These are phyloP conservation scores for Crithidia mellificae DNA, from an alignment of 208 protist species.

Conservation along the genomic window DNA sequence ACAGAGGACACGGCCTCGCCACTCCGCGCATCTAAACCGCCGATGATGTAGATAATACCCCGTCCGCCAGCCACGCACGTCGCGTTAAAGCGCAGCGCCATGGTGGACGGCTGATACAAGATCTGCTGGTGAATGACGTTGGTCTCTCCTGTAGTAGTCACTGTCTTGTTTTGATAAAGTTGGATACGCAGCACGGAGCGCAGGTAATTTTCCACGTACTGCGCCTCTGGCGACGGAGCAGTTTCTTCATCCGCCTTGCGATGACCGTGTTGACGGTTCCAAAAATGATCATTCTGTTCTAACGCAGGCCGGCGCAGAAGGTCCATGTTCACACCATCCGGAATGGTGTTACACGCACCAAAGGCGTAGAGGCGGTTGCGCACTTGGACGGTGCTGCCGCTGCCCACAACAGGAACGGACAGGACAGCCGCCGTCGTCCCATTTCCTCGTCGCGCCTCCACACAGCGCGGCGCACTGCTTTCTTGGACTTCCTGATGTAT, in stretches of 20 bases:
- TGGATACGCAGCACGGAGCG: slow-evolving; percentile 12
- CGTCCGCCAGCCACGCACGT: slow-evolving; percentile 26
- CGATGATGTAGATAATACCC: slow-evolving; percentile 32
- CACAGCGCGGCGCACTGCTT: background rate
- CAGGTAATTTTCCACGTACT: slow-evolving; percentile 12
- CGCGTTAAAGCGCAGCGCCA: slow-evolving; percentile 38
- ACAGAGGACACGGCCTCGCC: slow-evolving; percentile 27
- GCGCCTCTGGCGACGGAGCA: background rate
- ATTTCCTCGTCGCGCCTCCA: slow-evolving; percentile 26
- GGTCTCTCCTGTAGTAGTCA: background rate
- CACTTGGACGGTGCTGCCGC: slow-evolving; percentile 35
- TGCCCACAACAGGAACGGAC: slow-evolving; percentile 28
- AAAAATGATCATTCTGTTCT: no score
- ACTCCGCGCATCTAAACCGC: slow-evolving; percentile 17
- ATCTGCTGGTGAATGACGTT: slow-evolving; percentile 12
- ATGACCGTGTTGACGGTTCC: no score
- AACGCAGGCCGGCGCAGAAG: background rate
- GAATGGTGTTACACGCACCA: slow-evolving; percentile 49
- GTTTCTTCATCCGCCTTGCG: no score
- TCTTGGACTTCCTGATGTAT: background rate
- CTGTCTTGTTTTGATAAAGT: background rate
- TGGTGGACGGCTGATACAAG: background rate
- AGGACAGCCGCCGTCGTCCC: no score
- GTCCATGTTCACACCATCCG: slow-evolving; percentile 13
- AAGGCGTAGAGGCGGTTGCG: slow-evolving; percentile 36